Conservation (phyloP, 1,139 yeast genomes). For the Debaryomyces singareniensis region DNA sequence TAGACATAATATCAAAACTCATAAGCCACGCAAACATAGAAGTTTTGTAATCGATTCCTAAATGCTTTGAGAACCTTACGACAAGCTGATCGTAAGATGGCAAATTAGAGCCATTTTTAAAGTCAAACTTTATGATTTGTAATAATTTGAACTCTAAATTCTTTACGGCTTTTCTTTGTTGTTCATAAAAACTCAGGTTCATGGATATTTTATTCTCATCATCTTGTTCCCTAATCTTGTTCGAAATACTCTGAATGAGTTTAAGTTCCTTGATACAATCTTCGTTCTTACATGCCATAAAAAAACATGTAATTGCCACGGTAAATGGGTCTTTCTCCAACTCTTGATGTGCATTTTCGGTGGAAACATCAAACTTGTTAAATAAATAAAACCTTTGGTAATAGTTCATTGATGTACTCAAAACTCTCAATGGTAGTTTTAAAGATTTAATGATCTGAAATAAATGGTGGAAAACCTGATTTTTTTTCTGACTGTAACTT, state of each 20-base stretch:
- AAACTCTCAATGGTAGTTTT: slow-evolving; percentile 60
- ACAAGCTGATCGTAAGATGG: slow-evolving; percentile 59
- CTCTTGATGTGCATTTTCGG: slow-evolving; percentile 13
- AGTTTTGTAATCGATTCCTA: slow-evolving; percentile 38
- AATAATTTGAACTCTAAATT: slow-evolving; percentile 63
- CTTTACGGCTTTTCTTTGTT: slow-evolving; percentile 48
- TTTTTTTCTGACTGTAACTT: slow-evolving; percentile 45
- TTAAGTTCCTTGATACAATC: slow-evolving; percentile 80
- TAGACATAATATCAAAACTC: slow-evolving; percentile 65
- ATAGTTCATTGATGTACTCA: slow-evolving; percentile 63
- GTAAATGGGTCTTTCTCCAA: slow-evolving; percentile 40
- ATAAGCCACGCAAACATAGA: slow-evolving; percentile 68
- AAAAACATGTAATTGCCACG: slow-evolving; percentile 67
- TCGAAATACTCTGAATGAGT: slow-evolving; percentile 47
- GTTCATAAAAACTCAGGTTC: slow-evolving; percentile 27
- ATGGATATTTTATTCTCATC: slow-evolving; percentile 18
- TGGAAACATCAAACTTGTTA: slow-evolving; percentile 45
- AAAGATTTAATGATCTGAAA: slow-evolving; percentile 47
- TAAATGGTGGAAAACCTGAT: slow-evolving; percentile 48
- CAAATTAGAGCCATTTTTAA: slow-evolving; percentile 48
- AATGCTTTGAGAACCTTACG: slow-evolving; percentile 57
- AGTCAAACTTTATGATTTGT: slow-evolving; percentile 72
- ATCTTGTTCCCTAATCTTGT: slow-evolving; percentile 29
- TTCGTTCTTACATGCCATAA: slow-evolving; percentile 77
- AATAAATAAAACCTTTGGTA: slow-evolving; percentile 68